Evolutionary conservation across 306 rosid genomes (phyloP).

Genomic region (Macrotyloma uniflorum): DNA sequence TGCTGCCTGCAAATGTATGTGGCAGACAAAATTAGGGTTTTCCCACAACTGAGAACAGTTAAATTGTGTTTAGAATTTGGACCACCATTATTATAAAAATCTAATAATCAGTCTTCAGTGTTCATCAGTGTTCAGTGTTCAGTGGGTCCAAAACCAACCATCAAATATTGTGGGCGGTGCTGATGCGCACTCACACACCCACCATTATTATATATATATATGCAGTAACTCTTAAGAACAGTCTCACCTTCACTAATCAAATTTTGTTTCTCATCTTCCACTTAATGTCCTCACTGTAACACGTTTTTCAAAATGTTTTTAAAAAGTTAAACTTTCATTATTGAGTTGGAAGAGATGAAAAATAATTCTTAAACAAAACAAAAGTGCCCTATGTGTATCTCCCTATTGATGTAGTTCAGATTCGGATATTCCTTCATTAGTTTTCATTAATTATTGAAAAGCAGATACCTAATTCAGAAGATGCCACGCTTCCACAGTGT

Average conservation of each 20-base stretch:
- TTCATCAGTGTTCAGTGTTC: no score
- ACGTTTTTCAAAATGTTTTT: no score
- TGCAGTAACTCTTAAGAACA: no score
- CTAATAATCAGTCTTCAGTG: constrained; percentile 33
- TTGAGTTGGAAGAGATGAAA: constrained; percentile 1
- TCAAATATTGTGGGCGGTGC: constrained; percentile 40
- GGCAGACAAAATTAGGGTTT: constrained; percentile 61
- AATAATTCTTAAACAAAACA: constrained; percentile 41
- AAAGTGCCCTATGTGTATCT: background rate
- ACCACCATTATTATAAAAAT: background rate
- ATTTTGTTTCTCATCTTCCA: background rate
- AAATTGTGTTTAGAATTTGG: background rate
- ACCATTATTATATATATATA: background rate
- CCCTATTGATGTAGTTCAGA: background rate
- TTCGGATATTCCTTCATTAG: background rate
- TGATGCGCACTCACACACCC: constrained; percentile 41
- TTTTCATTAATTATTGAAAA: background rate
- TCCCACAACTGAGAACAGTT: constrained; percentile 43
- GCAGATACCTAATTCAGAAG: constrained; percentile 1
- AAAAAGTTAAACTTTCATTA: no score
- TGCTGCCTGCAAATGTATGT: constrained; percentile 39
- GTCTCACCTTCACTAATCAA: no score
- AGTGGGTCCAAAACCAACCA: constrained; percentile 44
- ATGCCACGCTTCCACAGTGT: constrained; percentile 32
- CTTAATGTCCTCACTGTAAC: no score